Conservation (phyloP, 164 flowering plant genomes). For the Chimonanthus salicifolius region DNA sequence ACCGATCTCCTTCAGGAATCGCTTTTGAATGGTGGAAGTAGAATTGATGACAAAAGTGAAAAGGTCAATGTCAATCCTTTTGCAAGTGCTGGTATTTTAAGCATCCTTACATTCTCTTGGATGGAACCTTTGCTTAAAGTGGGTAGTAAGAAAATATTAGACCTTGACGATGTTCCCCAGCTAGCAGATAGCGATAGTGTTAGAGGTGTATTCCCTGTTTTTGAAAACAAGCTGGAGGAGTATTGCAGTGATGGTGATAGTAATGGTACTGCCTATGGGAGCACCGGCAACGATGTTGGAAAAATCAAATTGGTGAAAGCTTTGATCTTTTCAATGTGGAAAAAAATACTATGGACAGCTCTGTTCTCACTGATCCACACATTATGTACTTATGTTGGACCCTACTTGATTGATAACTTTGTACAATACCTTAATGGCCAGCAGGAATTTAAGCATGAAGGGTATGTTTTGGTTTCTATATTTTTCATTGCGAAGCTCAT, state of each 20-base stretch:
- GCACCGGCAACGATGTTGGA: constrained; percentile 19
- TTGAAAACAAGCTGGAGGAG: constrained; percentile 21
- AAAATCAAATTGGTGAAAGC: constrained; percentile 41
- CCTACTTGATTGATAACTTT: constrained; percentile 59
- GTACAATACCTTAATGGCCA: constrained; percentile 60
- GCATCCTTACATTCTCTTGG: constrained; percentile 44
- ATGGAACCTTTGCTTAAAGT: constrained; percentile 29
- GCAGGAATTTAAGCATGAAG: constrained; percentile 33
- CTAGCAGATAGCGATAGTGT: constrained; percentile 26
- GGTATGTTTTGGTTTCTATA: constrained; percentile 42
- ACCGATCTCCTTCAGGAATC: constrained; percentile 18
- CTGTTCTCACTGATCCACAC: constrained; percentile 34
- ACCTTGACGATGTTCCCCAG: constrained; percentile 46
- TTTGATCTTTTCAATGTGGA: constrained; percentile 37
- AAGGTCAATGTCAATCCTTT: constrained; percentile 19
- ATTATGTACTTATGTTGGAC: constrained; percentile 62
- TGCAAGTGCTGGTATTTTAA: constrained; percentile 28
- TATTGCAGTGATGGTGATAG: constrained; percentile 2
- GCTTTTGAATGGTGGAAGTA: constrained; percentile 16
- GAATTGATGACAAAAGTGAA: constrained; percentile 2
- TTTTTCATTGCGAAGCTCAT: constrained; percentile 58
- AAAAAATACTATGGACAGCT: constrained; percentile 36
- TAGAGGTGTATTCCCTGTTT: constrained; percentile 19
- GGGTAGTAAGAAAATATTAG: constrained; percentile 33
- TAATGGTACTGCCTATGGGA: not conserved